These are phyloP conservation scores for Penicillium sp. DNA, from an alignment of 2,329 filamentous ascomycete species.

Conservation along the genomic window DNA sequence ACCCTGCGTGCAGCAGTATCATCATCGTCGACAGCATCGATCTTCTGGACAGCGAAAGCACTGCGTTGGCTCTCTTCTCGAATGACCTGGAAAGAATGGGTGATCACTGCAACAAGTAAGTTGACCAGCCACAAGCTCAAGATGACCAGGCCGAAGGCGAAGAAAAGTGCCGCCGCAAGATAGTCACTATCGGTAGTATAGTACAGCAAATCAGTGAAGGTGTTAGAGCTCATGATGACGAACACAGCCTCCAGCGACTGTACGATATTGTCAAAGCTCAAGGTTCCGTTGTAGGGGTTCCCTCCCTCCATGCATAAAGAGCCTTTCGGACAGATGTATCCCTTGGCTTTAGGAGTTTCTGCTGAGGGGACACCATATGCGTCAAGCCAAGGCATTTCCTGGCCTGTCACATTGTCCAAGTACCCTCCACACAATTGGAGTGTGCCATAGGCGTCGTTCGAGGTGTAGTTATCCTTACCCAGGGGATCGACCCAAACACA, in stretches of 20 bases:
- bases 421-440: slow-evolving; percentile 86
- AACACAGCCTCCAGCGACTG: slow-evolving; percentile 93
- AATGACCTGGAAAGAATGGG: slow-evolving; percentile 96
- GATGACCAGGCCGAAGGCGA: slow-evolving; percentile 72
- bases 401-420: slow-evolving; percentile 59
- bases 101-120: slow-evolving; percentile 92
- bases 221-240: slow-evolving; percentile 97
- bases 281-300: slow-evolving; percentile 79
- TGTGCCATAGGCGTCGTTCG: slow-evolving; percentile 55
- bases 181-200: slow-evolving; percentile 91
- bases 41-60: slow-evolving; percentile 79
- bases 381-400: slow-evolving; percentile 67
- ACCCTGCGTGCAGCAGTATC: slow-evolving; percentile 29
- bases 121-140: slow-evolving; percentile 97
- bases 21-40: slow-evolving; percentile 48
- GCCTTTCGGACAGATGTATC: slow-evolving; percentile 79
- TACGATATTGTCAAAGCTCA: slow-evolving; percentile 92
- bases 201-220: slow-evolving; percentile 92
- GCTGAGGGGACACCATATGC: slow-evolving; percentile 49
- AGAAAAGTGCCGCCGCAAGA: slow-evolving; percentile 76
- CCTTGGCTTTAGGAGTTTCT: slow-evolving; percentile 60
- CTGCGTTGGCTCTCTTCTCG: slow-evolving; percentile 92
- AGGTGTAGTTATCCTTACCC: slow-evolving; percentile 38
- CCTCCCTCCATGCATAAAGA: slow-evolving; percentile 77
- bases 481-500: slow-evolving; percentile 74